Base-by-base conservation (phyloP, 2,329 filamentous ascomycete species). In the Phyllosticta citrichinensis region DNA sequence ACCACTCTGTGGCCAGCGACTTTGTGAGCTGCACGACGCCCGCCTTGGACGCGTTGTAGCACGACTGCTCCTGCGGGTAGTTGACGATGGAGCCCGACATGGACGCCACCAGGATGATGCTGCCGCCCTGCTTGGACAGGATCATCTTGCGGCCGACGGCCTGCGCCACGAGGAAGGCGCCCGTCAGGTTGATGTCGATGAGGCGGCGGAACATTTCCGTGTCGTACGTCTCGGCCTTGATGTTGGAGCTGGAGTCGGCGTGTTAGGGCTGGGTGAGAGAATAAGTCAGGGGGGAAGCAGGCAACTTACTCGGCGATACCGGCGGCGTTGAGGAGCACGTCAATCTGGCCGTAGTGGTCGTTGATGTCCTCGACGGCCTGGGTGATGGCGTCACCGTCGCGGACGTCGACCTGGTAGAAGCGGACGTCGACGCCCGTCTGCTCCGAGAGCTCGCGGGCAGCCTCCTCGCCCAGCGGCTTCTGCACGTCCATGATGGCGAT, bases 11-110 rank as follows among this genome's bases (percentile, higher is more conserved):
- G 52, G 88, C 89, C 24, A 94, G 83, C 3, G 87, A 91, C 79
- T 89, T 90, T 75, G 84, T 87, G 58, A 92, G 82, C 76, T 89
- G 86, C 66, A 90, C 83, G 47, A 91, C 87, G 68, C 85, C 88
- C 17, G 89, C 87, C 82, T 92, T 92, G 75, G 87, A 89, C 30
- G 88, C 87, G 70, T 92, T 92, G 83, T 93, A 93, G 75, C 86
- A 89, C 55, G 81, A 85, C 77, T 92, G 88, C 77, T 91, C 87
- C 76, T 92, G 88, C 6, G 88, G 75, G 64, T 73, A 75, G 69
- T 77, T 77, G 66, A 77, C 75, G 27, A 77, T 70, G 20, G 67
- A 68, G 50, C 74, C 75, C 25, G 75, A 76, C 71, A 78, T 91
- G 69, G 86, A 89, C 33, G 87, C 87, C 58, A 91, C 84, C 64